phyloP scores from a whole-genome alignment of 2,329 filamentous ascomycete species.

The Trichoderma aggressivum region DNA sequence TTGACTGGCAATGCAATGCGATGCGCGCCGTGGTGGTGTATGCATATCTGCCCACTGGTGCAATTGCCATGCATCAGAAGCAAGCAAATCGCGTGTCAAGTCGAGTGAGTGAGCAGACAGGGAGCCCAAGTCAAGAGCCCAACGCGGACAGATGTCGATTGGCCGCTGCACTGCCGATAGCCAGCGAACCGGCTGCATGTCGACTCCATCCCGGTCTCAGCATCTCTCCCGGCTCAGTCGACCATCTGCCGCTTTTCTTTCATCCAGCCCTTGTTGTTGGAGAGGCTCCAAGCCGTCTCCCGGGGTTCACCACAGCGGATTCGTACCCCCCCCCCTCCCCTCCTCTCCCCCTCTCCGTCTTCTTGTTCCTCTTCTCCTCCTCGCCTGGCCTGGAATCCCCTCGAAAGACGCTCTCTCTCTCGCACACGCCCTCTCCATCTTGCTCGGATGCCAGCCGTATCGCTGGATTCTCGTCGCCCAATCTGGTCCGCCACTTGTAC shows the following conservation, averaged over 20 bases:
- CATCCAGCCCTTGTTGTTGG: not conserved
- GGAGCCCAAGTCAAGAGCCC: not conserved
- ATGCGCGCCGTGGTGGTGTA: not conserved
- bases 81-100: not conserved
- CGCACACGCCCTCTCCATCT: not conserved
- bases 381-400: not conserved
- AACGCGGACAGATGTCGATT: not conserved
- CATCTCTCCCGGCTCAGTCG: not conserved
- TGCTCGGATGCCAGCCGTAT: constrained; percentile 17
- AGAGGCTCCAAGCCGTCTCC: not conserved
- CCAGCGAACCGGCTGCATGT: constrained; percentile 4
- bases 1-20: not conserved
- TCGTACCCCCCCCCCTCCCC: not conserved
- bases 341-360: not conserved
- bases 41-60: not conserved
- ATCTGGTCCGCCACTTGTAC: not conserved
- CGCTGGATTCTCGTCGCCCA: not conserved
- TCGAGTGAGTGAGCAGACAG: not conserved
- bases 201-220: constrained; percentile 10
- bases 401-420: not conserved
- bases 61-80: not conserved
- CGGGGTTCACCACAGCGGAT: not conserved
- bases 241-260: not conserved
- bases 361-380: not conserved
- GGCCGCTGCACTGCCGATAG: not conserved